Conservation (phyloP, 495 filamentous ascomycete species). For the Rhypophila decipiens region DNA sequence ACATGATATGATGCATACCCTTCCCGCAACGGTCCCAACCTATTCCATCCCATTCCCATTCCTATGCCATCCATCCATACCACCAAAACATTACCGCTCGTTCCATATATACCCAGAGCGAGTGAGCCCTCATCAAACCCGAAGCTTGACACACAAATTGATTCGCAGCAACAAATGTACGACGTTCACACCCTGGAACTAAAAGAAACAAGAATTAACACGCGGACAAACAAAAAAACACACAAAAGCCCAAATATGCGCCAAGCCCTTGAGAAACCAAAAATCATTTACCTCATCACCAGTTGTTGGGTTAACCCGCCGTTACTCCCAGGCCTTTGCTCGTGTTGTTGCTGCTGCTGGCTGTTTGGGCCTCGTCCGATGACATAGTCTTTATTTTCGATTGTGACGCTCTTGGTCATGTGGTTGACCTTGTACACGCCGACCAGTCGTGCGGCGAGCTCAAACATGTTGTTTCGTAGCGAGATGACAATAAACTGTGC, state of each 20-base stretch:
- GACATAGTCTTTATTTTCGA: slow-evolving; percentile 78
- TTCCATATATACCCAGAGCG: too few species aligned
- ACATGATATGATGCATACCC: too few species aligned
- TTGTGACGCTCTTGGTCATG: slow-evolving; percentile 98
- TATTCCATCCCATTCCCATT: too few species aligned
- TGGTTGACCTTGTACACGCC: slow-evolving; percentile 99
- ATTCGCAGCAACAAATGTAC: background rate
- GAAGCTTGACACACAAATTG: too few species aligned
- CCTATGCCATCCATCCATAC: too few species aligned
- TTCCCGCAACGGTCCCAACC: too few species aligned
- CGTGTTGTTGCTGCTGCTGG: slow-evolving; percentile 6
- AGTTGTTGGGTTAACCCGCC: background rate
- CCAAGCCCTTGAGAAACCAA: background rate
- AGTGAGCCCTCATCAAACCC: too few species aligned
- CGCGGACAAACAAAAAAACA: background rate
- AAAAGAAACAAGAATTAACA: background rate
- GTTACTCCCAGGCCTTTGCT: background rate
- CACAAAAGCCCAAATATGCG: background rate
- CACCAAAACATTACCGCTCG: too few species aligned
- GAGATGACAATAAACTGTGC: slow-evolving; percentile 99
- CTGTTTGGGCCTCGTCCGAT: slow-evolving; percentile 1
- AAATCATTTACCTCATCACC: background rate
- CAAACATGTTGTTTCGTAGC: slow-evolving; percentile 98
- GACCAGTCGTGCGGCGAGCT: slow-evolving; percentile 85
- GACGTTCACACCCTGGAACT: background rate